phyloP scores from a whole-genome alignment of 805 yeast species.

The Starmerella apicola region DNA sequence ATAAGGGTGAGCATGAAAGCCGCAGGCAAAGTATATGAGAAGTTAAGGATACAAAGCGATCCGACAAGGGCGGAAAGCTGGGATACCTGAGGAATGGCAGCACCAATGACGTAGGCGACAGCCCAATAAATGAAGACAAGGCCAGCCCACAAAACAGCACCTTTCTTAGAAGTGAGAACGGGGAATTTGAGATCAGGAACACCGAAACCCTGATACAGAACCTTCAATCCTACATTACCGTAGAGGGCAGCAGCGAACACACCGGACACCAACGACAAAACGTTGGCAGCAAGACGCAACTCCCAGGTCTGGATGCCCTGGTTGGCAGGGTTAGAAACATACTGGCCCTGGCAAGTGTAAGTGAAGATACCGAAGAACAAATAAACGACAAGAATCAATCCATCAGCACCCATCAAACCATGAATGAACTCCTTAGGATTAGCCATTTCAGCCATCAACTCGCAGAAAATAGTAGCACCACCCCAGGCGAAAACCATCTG shows the following conservation, averaged over 20 bases:
- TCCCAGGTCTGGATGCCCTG: constrained; percentile 30
- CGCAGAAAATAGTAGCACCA: constrained; percentile 40
- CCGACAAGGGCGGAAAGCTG: constrained; percentile 32
- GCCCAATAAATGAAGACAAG: constrained; percentile 35
- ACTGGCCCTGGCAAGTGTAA: constrained; percentile 38
- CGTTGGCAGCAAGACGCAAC: constrained; percentile 30
- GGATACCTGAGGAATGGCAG: constrained; percentile 35
- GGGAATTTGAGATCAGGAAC: constrained; percentile 28
- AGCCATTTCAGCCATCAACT: constrained; percentile 38
- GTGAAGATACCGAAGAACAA: constrained; percentile 34
- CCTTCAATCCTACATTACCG: constrained; percentile 38
- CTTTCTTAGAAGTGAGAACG: constrained; percentile 26
- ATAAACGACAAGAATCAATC: constrained; percentile 31
- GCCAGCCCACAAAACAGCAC: constrained; percentile 30
- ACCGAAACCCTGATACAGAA: constrained; percentile 32
- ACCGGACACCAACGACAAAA: constrained; percentile 31
- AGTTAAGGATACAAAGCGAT: constrained; percentile 35
- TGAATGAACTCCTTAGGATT: constrained; percentile 39
- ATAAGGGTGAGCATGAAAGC: constrained; percentile 12
- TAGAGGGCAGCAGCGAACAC: constrained; percentile 36
- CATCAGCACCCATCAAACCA: constrained; percentile 35
- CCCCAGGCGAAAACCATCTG: constrained; percentile 40
- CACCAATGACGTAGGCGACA: constrained; percentile 33
- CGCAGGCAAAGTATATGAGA: constrained; percentile 37
- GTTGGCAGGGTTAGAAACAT: constrained; percentile 27